Conservation (phyloP, 441 rosid species). For the Euphorbia schlechtendalii region DNA sequence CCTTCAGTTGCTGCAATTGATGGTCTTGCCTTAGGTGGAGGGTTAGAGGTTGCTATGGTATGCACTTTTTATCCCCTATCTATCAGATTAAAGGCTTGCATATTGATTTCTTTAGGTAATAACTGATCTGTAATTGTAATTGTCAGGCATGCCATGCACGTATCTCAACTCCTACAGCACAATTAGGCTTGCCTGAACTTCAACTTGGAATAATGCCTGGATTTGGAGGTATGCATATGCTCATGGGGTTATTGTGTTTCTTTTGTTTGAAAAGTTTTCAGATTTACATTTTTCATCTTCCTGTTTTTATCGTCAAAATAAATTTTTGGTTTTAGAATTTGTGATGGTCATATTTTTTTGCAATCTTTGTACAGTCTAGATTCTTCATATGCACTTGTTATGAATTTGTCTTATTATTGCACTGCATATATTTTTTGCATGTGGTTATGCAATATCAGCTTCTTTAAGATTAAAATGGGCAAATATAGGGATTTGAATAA, state of each 20-base stretch:
- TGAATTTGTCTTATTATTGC: no score
- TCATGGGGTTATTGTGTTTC: background rate
- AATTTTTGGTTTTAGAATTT: background rate
- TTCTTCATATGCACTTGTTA: no score
- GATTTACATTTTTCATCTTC: background rate
- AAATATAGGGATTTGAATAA: no score
- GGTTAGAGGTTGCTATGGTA: constrained; percentile 91
- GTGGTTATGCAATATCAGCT: no score
- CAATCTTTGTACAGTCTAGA: no score
- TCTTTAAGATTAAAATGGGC: no score
- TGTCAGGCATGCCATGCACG: constrained; percentile 89
- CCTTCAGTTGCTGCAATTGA: constrained; percentile 98
- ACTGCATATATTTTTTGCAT: no score
- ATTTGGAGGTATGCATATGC: constrained; percentile 79
- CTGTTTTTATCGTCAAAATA: background rate
- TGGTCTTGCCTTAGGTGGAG: constrained; percentile 97
- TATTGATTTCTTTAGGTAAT: constrained; percentile 5
- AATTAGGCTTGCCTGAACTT: constrained; percentile 90
- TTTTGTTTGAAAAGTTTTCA: background rate
- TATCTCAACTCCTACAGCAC: constrained; percentile 72
- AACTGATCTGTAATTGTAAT: constrained; percentile 8
- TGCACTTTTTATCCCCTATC: constrained; percentile 15
- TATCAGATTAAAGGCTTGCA: constrained; percentile 3
- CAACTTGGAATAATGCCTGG: constrained; percentile 96
- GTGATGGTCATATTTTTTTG: no score